Conservation (phyloP, 352 stramenopile species). For the Blastocystis sp. region DNA sequence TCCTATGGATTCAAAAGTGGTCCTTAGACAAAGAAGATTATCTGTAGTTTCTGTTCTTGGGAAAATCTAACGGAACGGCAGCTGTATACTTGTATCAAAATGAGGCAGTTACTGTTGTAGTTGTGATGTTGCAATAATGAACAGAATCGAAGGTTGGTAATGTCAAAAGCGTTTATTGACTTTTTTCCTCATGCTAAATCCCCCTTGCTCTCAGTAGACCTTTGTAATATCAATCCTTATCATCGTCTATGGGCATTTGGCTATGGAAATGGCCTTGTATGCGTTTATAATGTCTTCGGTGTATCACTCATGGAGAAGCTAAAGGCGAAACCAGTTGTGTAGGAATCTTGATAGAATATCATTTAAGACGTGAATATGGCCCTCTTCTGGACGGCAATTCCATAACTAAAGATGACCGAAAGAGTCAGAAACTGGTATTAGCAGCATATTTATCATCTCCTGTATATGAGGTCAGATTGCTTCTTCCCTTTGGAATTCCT, state of each 20-base stretch:
- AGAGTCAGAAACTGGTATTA: slow-evolving; percentile 26
- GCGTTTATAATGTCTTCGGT: not conserved
- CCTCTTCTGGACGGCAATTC: not conserved
- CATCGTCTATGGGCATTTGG: slow-evolving; percentile 40
- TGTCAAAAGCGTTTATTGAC: slow-evolving; percentile 23
- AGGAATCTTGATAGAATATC: not conserved
- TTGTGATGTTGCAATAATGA: not conserved
- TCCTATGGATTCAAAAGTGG: not conserved
- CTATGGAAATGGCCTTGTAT: slow-evolving; percentile 30
- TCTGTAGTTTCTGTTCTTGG: slow-evolving; percentile 32
- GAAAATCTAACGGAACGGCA: not conserved
- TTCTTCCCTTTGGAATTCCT: not conserved
- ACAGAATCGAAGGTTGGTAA: not conserved
- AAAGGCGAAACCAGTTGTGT: not conserved
- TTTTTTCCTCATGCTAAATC: slow-evolving; percentile 30
- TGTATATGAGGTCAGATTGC: not conserved
- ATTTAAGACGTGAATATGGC: not conserved
- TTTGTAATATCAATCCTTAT: not conserved
- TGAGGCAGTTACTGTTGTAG: not conserved
- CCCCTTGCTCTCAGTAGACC: slow-evolving; percentile 22
- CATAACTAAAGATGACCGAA: not conserved
- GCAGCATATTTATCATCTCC: not conserved
- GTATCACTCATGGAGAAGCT: slow-evolving; percentile 1
- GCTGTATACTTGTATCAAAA: not conserved
- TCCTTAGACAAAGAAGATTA: not conserved